phyloP scores from a whole-genome alignment of 768 basidiomycete genomes.

The Brasilioporus rufonigricans region DNA sequence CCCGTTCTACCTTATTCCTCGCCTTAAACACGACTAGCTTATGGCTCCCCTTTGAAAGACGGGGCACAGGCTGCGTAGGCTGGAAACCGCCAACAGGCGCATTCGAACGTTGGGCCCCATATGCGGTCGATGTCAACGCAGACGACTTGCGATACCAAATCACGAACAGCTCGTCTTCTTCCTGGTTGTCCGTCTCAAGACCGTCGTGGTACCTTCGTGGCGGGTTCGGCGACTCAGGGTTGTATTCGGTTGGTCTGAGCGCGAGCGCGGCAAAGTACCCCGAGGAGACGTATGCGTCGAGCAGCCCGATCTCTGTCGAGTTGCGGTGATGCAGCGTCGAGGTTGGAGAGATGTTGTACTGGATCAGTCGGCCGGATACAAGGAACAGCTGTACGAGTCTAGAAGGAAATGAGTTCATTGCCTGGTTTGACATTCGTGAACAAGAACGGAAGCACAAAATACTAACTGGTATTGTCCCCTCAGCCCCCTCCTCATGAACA shows the following conservation, averaged over 20 bases:
- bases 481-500: conserved; percentile 69
- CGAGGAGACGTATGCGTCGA: conserved; percentile 83
- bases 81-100: conserved; percentile 17
- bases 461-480: conserved; percentile 78
- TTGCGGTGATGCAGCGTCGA: conserved; percentile 57
- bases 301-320: conserved; percentile 54
- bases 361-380: conserved; percentile 69
- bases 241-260: conserved; percentile 63
- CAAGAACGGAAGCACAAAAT: no score
- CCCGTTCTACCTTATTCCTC: conserved; percentile 83
- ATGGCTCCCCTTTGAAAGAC: conserved; percentile 50
- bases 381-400: conserved; percentile 76
- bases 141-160: conserved; percentile 60
- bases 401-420: neutral
- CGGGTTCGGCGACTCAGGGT: conserved; percentile 45
- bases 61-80: conserved; percentile 38
- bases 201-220: conserved; percentile 88
- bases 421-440: neutral
- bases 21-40: conserved; percentile 67
- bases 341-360: conserved; percentile 62
- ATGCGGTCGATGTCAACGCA: neutral
- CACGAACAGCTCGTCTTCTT: conserved; percentile 87
- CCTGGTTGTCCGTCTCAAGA: conserved; percentile 80
- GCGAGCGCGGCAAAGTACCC: conserved; percentile 75
- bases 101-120: conserved; percentile 12